Conservation (phyloP, 495 filamentous ascomycete genomes). For the Hypoxylon crocopeplum region DNA sequence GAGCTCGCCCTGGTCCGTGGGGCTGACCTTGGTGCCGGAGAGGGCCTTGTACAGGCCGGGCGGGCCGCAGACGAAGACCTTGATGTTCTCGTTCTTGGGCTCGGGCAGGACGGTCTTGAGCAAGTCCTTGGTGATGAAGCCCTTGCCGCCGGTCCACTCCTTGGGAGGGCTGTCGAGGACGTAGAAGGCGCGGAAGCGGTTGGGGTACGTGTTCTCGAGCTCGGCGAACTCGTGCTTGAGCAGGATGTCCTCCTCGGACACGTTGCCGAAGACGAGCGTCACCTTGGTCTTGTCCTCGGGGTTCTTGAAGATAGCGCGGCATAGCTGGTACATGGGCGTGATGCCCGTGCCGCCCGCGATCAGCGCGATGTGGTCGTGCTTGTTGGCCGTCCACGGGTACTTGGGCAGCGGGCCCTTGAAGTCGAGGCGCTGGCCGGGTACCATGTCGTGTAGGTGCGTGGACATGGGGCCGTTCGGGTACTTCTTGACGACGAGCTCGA, state of each 20-base stretch:
- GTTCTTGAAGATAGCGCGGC: constrained; percentile 88
- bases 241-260: constrained; percentile 85
- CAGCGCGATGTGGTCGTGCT: constrained; percentile 91
- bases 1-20: constrained; percentile 91
- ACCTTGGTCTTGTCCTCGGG: constrained; percentile 96
- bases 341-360: constrained; percentile 96
- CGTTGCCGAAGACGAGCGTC: constrained; percentile 89
- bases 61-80: constrained; percentile 90
- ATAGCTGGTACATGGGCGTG: constrained; percentile 89
- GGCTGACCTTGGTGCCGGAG: constrained; percentile 86
- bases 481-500: constrained; percentile 90
- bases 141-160: constrained; percentile 76
- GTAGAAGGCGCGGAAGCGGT: constrained; percentile 90
- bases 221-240: constrained; percentile 81
- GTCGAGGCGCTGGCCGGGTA: constrained; percentile 76
- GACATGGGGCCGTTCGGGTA: constrained; percentile 94
- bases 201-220: constrained; percentile 92
- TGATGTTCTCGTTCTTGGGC: constrained; percentile 87
- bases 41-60: constrained; percentile 93
- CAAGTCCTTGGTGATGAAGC: constrained; percentile 84
- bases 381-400: constrained; percentile 90
- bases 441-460: constrained; percentile 82
- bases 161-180: constrained; percentile 85
- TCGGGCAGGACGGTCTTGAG: constrained; percentile 92
- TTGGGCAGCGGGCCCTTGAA: constrained; percentile 97